Conservation (phyloP, 2,329 filamentous ascomycete genomes). For the Ophiocordyceps camponoti-floridani region DNA sequence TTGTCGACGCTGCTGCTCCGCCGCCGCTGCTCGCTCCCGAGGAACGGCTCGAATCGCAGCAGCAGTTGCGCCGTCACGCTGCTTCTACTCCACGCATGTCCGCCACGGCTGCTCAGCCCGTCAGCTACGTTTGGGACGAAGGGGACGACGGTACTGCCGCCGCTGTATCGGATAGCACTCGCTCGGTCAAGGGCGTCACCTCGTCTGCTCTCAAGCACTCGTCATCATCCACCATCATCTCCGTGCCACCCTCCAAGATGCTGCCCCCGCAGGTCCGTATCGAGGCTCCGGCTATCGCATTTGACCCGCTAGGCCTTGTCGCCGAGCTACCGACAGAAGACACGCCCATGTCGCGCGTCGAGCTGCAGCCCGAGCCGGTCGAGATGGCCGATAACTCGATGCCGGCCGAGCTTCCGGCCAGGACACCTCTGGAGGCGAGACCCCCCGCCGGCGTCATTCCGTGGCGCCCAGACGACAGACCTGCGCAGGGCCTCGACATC, state of each 20-base stretch:
- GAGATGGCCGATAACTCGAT: conserved; percentile 23
- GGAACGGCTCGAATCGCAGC: conserved; percentile 32
- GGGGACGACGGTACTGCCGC: not conserved
- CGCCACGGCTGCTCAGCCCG: conserved; percentile 14
- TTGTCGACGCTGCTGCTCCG: conserved; percentile 19
- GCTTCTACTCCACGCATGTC: conserved; percentile 10
- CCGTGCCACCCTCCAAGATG: conserved; percentile 3
- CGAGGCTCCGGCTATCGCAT: conserved; percentile 7
- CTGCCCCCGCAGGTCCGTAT: conserved; percentile 14
- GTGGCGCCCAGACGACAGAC: not conserved
- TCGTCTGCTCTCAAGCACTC: too few relatives aligned
- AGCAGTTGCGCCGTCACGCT: conserved; percentile 20
- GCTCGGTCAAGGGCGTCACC: conserved; percentile 4
- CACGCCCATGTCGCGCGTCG: conserved; percentile 20
- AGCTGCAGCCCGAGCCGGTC: conserved; percentile 24
- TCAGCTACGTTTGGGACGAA: conserved; percentile 14
- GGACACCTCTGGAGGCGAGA: conserved; percentile 4
- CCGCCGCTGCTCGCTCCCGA: conserved; percentile 27
- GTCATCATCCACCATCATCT: too few relatives aligned
- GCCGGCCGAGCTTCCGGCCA: conserved; percentile 21
- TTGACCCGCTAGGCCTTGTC: conserved; percentile 24
- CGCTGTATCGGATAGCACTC: conserved; percentile 9
- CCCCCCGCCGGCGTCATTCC: not conserved
- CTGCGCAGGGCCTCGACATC: not conserved
- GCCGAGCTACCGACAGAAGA: conserved; percentile 28